These are phyloP conservation scores for Podospora tetraspora DNA, from an alignment of 495 filamentous ascomycete species.

Conservation along the genomic window DNA sequence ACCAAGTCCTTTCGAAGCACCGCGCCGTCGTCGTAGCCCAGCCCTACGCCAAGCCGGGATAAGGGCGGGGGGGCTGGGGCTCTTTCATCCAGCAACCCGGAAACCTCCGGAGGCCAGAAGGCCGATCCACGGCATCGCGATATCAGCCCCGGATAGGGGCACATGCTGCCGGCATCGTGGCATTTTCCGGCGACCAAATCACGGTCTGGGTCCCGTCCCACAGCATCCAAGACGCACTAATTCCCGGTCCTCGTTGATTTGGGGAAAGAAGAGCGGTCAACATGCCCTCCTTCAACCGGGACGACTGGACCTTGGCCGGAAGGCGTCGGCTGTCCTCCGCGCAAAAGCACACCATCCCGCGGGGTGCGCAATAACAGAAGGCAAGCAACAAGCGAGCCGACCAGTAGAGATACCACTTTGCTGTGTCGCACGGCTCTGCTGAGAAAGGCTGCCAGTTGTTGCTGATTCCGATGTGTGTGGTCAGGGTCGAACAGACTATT, in stretches of 20 bases:
- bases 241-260: neutral
- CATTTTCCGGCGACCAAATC: neutral
- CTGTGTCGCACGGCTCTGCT: neutral
- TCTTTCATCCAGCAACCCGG: neutral
- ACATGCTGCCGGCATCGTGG: neutral
- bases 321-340: neutral
- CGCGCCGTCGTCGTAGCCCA: neutral
- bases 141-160: neutral
- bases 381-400: neutral
- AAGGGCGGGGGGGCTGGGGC: neutral
- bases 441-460: neutral
- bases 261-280: neutral
- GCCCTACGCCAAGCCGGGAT: conserved; percentile 10
- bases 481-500: no score
- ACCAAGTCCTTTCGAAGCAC: neutral
- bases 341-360: conserved; percentile 14
- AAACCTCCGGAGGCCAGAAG: neutral
- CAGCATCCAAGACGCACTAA: neutral
- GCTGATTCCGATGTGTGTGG: neutral
- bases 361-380: neutral
- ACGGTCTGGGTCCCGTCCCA: neutral
- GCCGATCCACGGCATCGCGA: neutral
- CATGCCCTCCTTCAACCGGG: neutral
- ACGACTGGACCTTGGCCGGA: neutral
- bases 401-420: neutral